Base-by-base conservation (phyloP, 495 filamentous ascomycete species). In the Cercophora newfieldiana region DNA sequence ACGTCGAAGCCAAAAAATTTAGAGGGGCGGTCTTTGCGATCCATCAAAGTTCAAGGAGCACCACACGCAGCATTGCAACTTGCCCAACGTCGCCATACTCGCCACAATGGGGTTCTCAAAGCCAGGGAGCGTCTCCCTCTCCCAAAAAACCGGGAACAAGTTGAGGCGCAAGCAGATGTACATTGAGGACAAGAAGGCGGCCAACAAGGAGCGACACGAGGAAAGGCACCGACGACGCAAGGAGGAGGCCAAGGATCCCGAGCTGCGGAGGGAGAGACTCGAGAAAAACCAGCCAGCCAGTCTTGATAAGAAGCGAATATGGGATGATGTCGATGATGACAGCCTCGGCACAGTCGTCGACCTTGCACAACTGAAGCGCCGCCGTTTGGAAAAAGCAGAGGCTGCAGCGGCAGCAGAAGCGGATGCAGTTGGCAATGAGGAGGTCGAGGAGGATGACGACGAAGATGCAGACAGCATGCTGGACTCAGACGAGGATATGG, bases 301-400 rank as follows among this genome's bases (percentile, higher is more conserved):
- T 2, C 85, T 97, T 24, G 95, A 98, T 67, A 86, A 88, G 54
- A 97, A 97, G 83, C 81, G 95, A 73, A 87, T 91, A 59, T 99
- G 94, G 94, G 95, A 98, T 71, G 91, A 96, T 47, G 86, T 89
- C n/a, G 90, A 91, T 63, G 88, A 89, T 53, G 92, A 91, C 67
- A 84, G 86, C 68, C 78, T 97, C 50, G 90, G 91, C 25, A 75
- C 90, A 65, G 90, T 88, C 61, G 88, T 96, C 8, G 90, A 96
- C 75, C 84, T 94, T 49, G 89, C 90, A 73, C 83, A 88, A 69
- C 81, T 91, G 74, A 94, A 91, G 80, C 81, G 88, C 69, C 83
- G 86, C 71, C 89, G 88, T 71, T 75, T 88, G 64, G 87, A 90
- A 72, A 82, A 89, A 73, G 86, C 87, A 60, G 85, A 88, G 66